Conservation (phyloP, 1,139 yeast genomes). For the Sugiyamaella novakii region DNA sequence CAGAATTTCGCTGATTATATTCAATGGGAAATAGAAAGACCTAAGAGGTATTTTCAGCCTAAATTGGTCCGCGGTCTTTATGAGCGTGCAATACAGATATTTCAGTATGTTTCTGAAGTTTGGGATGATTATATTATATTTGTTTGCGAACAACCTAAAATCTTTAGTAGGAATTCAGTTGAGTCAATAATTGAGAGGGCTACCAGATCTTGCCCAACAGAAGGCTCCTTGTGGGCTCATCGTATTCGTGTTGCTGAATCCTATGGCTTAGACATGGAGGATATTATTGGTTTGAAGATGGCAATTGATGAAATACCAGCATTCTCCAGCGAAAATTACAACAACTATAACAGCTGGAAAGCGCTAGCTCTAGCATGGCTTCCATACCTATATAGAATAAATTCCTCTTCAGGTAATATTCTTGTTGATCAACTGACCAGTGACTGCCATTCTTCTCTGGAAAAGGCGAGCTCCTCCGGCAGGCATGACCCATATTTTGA, state of each 20-base stretch:
- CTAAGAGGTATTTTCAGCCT: slow-evolving; percentile 18
- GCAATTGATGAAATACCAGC: slow-evolving; percentile 18
- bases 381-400: slow-evolving; percentile 14
- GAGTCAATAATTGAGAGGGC: slow-evolving; percentile 32
- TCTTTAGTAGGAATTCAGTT: slow-evolving; percentile 11
- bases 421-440: slow-evolving; percentile 4
- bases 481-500: slow-evolving; percentile 25
- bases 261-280: slow-evolving; percentile 22
- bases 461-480: slow-evolving; percentile 12
- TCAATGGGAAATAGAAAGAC: slow-evolving; percentile 33
- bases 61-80: slow-evolving; percentile 30
- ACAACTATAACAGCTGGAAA: slow-evolving; percentile 20
- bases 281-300: slow-evolving; percentile 22
- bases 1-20: slow-evolving; percentile 41
- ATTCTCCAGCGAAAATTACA: slow-evolving; percentile 4
- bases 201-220: slow-evolving; percentile 33
- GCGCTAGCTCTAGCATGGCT: slow-evolving; percentile 7
- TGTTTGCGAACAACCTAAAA: slow-evolving; percentile 23
- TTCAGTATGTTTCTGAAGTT: slow-evolving; percentile 31
- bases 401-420: not conserved
- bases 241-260: slow-evolving; percentile 28
- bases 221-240: slow-evolving; percentile 38
- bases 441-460: slow-evolving; percentile 7
- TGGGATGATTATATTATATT: slow-evolving; percentile 40
- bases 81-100: slow-evolving; percentile 32